Evolutionary conservation across 352 stramenopile genomes (phyloP).

Genomic region (Aphanomyces cochlioides): DNA sequence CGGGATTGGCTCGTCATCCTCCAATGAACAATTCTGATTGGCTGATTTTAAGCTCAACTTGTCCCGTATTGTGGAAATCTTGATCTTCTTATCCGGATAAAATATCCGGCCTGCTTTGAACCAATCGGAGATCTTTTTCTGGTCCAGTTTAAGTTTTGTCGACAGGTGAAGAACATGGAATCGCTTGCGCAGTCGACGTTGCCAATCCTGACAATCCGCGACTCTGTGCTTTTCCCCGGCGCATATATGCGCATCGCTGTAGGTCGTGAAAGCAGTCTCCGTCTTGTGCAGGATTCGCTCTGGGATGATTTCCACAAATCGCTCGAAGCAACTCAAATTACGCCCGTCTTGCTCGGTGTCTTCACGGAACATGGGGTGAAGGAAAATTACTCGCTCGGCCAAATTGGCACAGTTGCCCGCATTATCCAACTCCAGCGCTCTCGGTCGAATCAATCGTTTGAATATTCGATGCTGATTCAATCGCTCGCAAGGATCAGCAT

Average conservation of each 20-base stretch:
- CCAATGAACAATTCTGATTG: too few species aligned
- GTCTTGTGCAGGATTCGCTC: conserved; percentile 73
- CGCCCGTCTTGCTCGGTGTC: conserved; percentile 55
- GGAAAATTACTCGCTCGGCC: conserved; percentile 43
- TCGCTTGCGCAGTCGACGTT: conserved; percentile 35
- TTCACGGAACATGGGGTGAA: conserved; percentile 50
- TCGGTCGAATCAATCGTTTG: conserved; percentile 38
- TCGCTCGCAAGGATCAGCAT: conserved; percentile 54
- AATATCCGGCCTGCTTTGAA: neutral
- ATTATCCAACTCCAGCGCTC: conserved; percentile 74
- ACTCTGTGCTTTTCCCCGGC: conserved; percentile 69
- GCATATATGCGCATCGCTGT: conserved; percentile 72
- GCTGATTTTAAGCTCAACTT: too few species aligned
- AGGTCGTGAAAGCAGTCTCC: conserved; percentile 53
- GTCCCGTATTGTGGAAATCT: neutral
- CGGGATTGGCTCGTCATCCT: too few species aligned
- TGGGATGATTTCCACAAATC: conserved; percentile 58
- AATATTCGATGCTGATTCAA: conserved; percentile 68
- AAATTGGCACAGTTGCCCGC: conserved; percentile 58
- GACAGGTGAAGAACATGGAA: conserved; percentile 5
- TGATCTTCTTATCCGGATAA: conserved; percentile 8
- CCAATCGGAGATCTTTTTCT: conserved; percentile 1
- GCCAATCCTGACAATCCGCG: conserved; percentile 62
- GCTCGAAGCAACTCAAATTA: conserved; percentile 33
- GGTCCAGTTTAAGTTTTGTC: neutral